Conservation (phyloP, 768 basidiomycete genomes). For the Termitomyces eurrhizus region DNA sequence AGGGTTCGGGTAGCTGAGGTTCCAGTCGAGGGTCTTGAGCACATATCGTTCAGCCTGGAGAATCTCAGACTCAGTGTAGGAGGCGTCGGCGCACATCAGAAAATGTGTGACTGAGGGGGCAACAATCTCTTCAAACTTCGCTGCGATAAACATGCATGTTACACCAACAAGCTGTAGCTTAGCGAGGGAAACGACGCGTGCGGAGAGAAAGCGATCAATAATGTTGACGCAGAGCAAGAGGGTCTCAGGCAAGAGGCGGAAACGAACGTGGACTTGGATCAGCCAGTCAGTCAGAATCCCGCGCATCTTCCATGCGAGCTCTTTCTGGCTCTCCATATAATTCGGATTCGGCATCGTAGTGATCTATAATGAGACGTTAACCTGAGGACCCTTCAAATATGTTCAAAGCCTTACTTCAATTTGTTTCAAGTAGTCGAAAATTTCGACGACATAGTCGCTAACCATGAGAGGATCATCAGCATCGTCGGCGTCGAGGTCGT, state of each 20-base stretch:
- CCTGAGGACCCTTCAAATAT: background rate
- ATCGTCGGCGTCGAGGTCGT: constrained; percentile 92
- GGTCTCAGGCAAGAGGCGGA: constrained; percentile 90
- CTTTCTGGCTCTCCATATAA: constrained; percentile 94
- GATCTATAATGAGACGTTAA: constrained; percentile 36
- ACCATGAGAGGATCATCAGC: constrained; percentile 95
- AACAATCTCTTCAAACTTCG: constrained; percentile 95
- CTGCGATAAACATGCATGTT: constrained; percentile 88
- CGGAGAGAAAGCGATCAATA: constrained; percentile 78
- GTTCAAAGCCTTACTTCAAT: constrained; percentile 62
- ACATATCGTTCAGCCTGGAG: constrained; percentile 81
- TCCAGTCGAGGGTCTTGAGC: constrained; percentile 90
- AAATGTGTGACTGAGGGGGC: constrained; percentile 91
- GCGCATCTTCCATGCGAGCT: constrained; percentile 96
- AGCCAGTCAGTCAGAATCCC: constrained; percentile 95
- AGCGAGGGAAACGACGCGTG: constrained; percentile 78
- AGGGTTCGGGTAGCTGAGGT: constrained; percentile 89
- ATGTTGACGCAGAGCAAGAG: constrained; percentile 94
- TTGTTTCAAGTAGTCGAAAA: constrained; percentile 87
- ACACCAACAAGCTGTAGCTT: constrained; percentile 96
- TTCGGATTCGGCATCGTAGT: constrained; percentile 86
- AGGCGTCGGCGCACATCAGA: constrained; percentile 77
- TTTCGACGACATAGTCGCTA: constrained; percentile 91
- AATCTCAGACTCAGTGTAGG: constrained; percentile 80
- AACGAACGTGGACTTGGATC: constrained; percentile 91